phyloP scores from a whole-genome alignment of 2,329 filamentous ascomycete species.

The Rutstroemia sp. region DNA sequence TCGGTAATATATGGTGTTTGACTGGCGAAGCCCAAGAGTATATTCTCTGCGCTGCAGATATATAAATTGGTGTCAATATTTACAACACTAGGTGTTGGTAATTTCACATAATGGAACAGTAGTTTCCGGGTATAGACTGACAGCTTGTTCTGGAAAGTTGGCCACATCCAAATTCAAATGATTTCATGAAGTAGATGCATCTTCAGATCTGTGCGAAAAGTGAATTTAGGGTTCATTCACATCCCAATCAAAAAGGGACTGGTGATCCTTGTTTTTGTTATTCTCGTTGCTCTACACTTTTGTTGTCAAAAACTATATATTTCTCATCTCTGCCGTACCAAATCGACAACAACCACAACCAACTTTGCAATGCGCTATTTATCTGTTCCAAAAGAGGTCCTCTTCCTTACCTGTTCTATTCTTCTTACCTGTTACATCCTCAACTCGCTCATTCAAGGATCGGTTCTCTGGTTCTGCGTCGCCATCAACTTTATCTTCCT shows the following conservation, averaged over 20 bases:
- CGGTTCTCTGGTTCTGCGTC: neutral
- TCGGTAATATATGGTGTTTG: slow-evolving; percentile 1
- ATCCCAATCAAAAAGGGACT: neutral
- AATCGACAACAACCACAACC: neutral
- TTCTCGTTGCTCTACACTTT: no score
- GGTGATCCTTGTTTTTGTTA: no score
- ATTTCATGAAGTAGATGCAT: neutral
- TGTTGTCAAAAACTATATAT: no score
- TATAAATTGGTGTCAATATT: slow-evolving; percentile 3
- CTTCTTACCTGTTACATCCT: neutral
- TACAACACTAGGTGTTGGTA: slow-evolving; percentile 1
- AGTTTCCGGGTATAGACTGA: neutral
- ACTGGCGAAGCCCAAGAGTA: neutral
- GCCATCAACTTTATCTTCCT: neutral
- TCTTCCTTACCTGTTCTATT: neutral
- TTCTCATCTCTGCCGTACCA: no score
- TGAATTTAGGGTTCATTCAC: neutral
- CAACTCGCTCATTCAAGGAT: neutral
- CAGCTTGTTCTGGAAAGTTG: neutral
- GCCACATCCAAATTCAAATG: neutral
- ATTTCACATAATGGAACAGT: neutral
- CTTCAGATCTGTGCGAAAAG: neutral
- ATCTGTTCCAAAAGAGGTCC: neutral
- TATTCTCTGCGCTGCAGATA: neutral
- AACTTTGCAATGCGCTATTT: neutral